Evolutionary conservation across 23 red algal genomes (phyloP), one percentile per base, ranked within the genome.

Genomic region (Gracilaria gracilis): DNA sequence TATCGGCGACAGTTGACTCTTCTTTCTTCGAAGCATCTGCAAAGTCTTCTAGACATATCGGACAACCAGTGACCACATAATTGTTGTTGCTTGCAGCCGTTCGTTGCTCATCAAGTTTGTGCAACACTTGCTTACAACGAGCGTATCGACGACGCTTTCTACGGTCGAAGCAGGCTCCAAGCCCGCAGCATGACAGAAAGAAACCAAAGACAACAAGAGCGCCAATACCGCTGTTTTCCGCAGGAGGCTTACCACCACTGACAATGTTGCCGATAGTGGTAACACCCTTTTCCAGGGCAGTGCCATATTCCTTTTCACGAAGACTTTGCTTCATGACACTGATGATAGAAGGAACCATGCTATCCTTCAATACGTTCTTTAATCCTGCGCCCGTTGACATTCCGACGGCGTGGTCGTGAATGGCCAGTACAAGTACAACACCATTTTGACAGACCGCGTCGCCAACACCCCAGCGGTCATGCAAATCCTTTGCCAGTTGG

Each of bases 401-500:
- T 33, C 87, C 79, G 21, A 95, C 44, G 42, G 61, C 44, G 44
- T 79, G 93, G 57, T 95, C 93, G 25, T 37, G 74, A 39, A 95
- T 64, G 17, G 78, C 64, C 14, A 95, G 36, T 1, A 95, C 36
- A 25, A 95, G 49, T 38, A 95, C 84, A 0, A 85, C 78, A 36
- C 93, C 93, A 61, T 90, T 90, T 40, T 84, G 78, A 50, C 93
- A 95, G 28, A 50, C 38, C 13, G 85, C 79, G 33, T 95, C 93
- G 7, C 93, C 93, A 39, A 95, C 93, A 14, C 93, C 93, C 93
- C 93, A 95, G 16, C 77, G 57, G 82, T 95, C 93, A 48, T 95
- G 84, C 24, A 95, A 59, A 28, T 71, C 57, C 40, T 84, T 88
- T 34, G 93, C 93, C 53, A 85, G 69, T 31, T 92, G 61, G 57